Conservation (phyloP, 2,329 filamentous ascomycete species). For the Stagonosporopsis rhizophila region DNA sequence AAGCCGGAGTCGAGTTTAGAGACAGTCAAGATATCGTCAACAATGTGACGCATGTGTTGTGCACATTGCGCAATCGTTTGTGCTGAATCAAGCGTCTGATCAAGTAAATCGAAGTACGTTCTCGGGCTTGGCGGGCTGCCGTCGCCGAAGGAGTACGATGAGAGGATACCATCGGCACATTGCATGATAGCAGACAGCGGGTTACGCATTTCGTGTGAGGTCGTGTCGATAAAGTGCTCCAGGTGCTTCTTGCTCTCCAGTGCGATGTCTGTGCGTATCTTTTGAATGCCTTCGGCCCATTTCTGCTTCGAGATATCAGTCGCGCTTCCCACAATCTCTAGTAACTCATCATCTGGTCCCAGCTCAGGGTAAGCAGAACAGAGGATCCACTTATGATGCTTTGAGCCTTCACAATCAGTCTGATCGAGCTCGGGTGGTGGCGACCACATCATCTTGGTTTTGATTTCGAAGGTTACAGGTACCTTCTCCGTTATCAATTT, state of each 20-base stretch:
- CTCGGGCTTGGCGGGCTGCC: constrained; percentile 10
- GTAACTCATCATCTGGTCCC: constrained; percentile 29
- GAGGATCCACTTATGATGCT: constrained; percentile 40
- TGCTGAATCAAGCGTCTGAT: constrained; percentile 43
- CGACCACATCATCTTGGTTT: constrained; percentile 47
- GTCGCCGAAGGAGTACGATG: constrained; percentile 27
- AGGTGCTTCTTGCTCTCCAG: constrained; percentile 44
- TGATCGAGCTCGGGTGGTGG: constrained; percentile 27
- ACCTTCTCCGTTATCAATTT: constrained; percentile 41
- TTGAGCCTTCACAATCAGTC: constrained; percentile 16
- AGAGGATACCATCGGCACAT: constrained; percentile 51
- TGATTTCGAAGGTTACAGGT: constrained; percentile 48
- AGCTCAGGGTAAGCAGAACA: constrained; percentile 41
- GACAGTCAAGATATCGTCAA: constrained; percentile 56
- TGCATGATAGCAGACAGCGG: constrained; percentile 54
- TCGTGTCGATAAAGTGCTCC: constrained; percentile 47
- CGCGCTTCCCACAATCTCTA: constrained; percentile 45
- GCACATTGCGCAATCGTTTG: constrained; percentile 55
- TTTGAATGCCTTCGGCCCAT: constrained; percentile 46
- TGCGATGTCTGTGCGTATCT: constrained; percentile 37
- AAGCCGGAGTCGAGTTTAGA: constrained; percentile 55
- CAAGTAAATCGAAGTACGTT: constrained; percentile 27
- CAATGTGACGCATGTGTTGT: constrained; percentile 56
- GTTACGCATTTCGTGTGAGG: constrained; percentile 54
- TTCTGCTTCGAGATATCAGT: constrained; percentile 50